phyloP scores from a whole-genome alignment of 176 grass and related monocot species.

The Otatea glauca region DNA sequence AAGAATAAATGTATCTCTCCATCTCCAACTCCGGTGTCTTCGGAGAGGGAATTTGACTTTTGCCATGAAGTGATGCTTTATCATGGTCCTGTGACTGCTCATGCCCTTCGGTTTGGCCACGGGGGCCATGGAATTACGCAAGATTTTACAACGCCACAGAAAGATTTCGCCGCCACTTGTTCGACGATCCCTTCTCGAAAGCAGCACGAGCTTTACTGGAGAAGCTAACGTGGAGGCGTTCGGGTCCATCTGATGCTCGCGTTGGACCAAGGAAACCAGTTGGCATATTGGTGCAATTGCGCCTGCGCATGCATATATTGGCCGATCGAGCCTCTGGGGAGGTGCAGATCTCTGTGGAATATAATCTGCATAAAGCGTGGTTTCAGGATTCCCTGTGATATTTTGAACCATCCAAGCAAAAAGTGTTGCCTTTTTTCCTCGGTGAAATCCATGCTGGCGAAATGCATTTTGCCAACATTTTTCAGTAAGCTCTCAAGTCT shows the following conservation, averaged over 20 bases:
- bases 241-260: conserved; percentile 17
- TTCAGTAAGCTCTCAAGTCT: neutral
- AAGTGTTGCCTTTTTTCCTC: neutral
- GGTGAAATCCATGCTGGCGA: neutral
- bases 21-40: conserved; percentile 44
- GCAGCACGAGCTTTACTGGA: neutral
- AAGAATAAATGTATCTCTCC: conserved; percentile 30
- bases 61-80: neutral
- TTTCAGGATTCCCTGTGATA: conserved; percentile 41
- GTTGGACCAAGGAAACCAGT: conserved; percentile 36
- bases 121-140: conserved; percentile 18
- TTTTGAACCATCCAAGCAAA: conserved; percentile 19
- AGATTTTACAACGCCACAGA: conserved; percentile 11
- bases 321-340: neutral
- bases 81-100: conserved; percentile 13
- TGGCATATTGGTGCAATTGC: conserved; percentile 31
- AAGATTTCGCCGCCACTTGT: conserved; percentile 15
- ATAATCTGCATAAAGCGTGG: conserved; percentile 49
- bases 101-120: conserved; percentile 36
- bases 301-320: neutral
- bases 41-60: conserved; percentile 54
- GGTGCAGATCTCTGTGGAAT: conserved; percentile 41
- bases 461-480: neutral
- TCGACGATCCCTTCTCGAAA: neutral
- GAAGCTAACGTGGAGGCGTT: conserved; percentile 40